Evolutionary conservation across 768 basidiomycete species (phyloP).

Genomic region (Kwoniella heveanensis): DNA sequence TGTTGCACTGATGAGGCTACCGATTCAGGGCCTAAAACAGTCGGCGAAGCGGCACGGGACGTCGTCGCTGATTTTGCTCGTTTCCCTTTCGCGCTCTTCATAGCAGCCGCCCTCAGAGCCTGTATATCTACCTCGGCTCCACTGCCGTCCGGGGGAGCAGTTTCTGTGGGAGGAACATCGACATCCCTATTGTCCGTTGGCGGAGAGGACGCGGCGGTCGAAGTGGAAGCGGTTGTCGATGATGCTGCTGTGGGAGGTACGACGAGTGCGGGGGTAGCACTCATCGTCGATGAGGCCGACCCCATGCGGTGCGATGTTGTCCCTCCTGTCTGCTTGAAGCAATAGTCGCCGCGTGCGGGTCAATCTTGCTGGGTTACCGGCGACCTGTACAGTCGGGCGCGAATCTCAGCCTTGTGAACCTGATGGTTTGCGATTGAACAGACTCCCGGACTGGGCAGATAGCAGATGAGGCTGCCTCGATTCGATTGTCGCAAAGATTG

Average conservation of each 20-base stretch:
- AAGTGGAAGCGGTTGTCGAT: neutral
- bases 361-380: too few species aligned
- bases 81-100: conserved; percentile 5
- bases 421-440: too few species aligned
- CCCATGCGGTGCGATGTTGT: conserved; percentile 18
- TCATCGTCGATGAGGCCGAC: conserved; percentile 37
- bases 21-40: neutral
- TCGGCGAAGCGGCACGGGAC: neutral
- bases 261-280: conserved; percentile 30
- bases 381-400: too few species aligned
- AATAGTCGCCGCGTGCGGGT: neutral
- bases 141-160: neutral
- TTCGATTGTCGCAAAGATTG: neutral
- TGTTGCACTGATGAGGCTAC: neutral
- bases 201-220: neutral
- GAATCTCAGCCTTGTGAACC: too few species aligned
- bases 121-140: neutral
- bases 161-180: neutral
- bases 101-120: conserved; percentile 8
- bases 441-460: conserved; percentile 41
- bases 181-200: neutral
- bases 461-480: too few species aligned
- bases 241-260: neutral
- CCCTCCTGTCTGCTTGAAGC: neutral
- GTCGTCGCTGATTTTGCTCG: neutral